phyloP scores from a whole-genome alignment of 164 flowering plant species.

The Nymphaea colorata region DNA sequence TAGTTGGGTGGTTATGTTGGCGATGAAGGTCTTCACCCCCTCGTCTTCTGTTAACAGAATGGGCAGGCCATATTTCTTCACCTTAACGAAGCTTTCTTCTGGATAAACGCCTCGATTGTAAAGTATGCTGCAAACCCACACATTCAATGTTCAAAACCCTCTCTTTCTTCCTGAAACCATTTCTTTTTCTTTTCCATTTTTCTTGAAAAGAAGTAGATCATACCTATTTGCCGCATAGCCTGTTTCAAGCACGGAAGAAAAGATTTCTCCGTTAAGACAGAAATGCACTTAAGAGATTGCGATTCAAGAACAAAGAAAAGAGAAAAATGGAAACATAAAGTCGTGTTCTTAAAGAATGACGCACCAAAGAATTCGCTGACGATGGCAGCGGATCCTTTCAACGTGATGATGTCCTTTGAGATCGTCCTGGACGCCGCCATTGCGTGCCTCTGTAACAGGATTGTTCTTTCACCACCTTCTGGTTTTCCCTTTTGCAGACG shows the following conservation, averaged over 20 bases:
- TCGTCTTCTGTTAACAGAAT: slow-evolving; percentile 92
- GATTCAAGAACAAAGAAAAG: slow-evolving; percentile 2
- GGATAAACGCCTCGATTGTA: slow-evolving; percentile 91
- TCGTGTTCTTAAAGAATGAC: not conserved
- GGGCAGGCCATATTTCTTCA: slow-evolving; percentile 95
- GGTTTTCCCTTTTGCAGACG: not conserved
- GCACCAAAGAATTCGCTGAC: slow-evolving; percentile 96
- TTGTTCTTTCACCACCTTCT: not conserved
- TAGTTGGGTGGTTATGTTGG: slow-evolving; percentile 69
- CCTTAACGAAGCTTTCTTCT: slow-evolving; percentile 80
- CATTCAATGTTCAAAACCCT: not conserved
- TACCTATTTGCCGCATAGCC: slow-evolving; percentile 99
- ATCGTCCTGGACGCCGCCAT: slow-evolving; percentile 89
- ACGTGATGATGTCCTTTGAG: slow-evolving; percentile 83
- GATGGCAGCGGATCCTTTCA: slow-evolving; percentile 88
- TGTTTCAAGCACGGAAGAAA: slow-evolving; percentile 16
- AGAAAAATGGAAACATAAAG: not conserved
- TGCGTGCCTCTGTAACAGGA: not conserved
- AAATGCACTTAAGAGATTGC: not conserved
- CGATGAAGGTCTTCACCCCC: slow-evolving; percentile 70
- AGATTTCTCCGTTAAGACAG: not conserved
- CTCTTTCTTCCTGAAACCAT: not conserved
- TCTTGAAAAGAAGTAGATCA: not conserved
- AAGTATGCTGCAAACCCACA: slow-evolving; percentile 39
- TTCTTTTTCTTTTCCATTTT: not conserved